Base-by-base conservation (phyloP, 2,329 filamentous ascomycete genomes). In the Aspergillus sp. region DNA sequence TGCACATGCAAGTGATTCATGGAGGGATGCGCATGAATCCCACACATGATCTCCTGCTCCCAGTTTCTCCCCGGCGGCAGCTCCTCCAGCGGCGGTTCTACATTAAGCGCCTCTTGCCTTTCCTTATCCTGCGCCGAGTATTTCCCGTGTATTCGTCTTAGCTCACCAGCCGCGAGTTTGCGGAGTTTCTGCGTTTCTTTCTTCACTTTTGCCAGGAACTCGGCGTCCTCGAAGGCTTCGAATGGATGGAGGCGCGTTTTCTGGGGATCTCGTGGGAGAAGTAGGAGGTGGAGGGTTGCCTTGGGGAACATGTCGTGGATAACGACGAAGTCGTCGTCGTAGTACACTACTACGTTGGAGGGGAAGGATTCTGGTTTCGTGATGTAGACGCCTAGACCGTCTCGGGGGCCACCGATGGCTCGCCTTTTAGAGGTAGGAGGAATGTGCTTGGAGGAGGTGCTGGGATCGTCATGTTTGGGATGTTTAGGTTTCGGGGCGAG, bases 1-100 rank as follows among this genome's bases (percentile, higher is more conserved):
- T 99, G 95, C 3, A 98, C 82, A 76, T 99, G 95, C 57, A 98
- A 73, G 74, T 98, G 92, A 64, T 86, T 88, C 95, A 99, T 98
- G 58, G 89, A 93, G 3, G 95, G 95, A 66, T 89, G 86, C 3
- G 91, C 90, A 77, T 99, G 95, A 7, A 96, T 84, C 13, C 95
- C 95, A 19, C 88, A 84, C 53, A 86, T 84, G 52, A 98, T 83
- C 25, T 95, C 91, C 11, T 80, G 78, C 42, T 80, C 77, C 91
- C 92, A 98, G 77, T 97, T 88, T 23, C 94, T 83, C 0, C 92
- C 93, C 0, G 71, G 64, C 0, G 92, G 92, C 8, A 93, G 78
- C 47, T 81, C 74, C n/a, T 78, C 75, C 21, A 71, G 71, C 53
- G 72, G 73, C 19, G 71, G 70, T 47, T 85, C 80, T 1, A 83